Conservation (phyloP, 2,329 filamentous ascomycete species). For the Penicillium hesseltinei region DNA sequence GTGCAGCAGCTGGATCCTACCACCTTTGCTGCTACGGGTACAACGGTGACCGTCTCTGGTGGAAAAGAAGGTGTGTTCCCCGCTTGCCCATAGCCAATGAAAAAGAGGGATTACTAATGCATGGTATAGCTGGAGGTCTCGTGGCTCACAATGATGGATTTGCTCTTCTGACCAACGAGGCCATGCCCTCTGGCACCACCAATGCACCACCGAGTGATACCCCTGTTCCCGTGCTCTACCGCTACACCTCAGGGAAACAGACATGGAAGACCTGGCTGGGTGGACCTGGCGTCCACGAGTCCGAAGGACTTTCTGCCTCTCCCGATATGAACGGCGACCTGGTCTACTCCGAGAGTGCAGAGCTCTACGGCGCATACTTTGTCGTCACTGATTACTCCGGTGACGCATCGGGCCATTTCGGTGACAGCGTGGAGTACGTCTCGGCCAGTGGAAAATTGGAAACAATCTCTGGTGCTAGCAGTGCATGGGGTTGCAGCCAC, state of each 20-base stretch:
- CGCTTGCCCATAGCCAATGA: neutral
- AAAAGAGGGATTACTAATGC: neutral
- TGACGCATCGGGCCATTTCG: conserved; percentile 55
- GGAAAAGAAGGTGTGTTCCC: conserved; percentile 51
- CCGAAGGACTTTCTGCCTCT: conserved; percentile 50
- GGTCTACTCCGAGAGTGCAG: conserved; percentile 56
- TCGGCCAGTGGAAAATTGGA: conserved; percentile 50
- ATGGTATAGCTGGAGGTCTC: conserved; percentile 52
- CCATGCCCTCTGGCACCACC: conserved; percentile 50
- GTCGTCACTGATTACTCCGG: conserved; percentile 61
- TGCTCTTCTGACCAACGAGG: conserved; percentile 60
- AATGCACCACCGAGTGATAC: conserved; percentile 49
- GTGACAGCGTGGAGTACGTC: conserved; percentile 57
- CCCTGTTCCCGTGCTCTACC: conserved; percentile 59
- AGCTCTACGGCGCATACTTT: conserved; percentile 61
- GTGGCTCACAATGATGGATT: conserved; percentile 64
- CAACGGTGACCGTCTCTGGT: conserved; percentile 51
- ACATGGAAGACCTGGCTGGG: conserved; percentile 60
- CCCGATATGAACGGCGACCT: conserved; percentile 64
- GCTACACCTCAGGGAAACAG: conserved; percentile 55
- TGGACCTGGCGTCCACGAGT: conserved; percentile 53
- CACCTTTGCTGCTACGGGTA: conserved; percentile 56
- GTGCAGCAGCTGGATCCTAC: conserved; percentile 56
- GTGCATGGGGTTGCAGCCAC: conserved; percentile 61
- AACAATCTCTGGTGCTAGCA: conserved; percentile 53